Evolutionary conservation across 2,329 filamentous ascomycete genomes (phyloP).

Genomic region (Microsporum canis): DNA sequence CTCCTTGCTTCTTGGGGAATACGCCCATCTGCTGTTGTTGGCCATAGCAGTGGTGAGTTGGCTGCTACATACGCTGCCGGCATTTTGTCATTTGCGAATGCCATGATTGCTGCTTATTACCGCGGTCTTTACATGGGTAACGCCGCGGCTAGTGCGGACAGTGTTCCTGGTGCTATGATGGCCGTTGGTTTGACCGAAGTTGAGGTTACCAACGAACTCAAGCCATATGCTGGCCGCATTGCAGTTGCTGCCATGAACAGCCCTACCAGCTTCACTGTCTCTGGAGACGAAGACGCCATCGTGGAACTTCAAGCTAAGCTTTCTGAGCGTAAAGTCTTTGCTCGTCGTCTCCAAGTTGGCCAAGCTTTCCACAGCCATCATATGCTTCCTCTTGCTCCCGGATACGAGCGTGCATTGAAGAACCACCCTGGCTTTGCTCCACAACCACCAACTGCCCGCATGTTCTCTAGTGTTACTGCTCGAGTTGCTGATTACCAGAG

Average conservation of each 20-base stretch:
- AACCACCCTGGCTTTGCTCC: conserved; percentile 7
- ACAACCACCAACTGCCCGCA: conserved; percentile 4
- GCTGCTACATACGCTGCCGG: conserved; percentile 29
- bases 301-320: conserved; percentile 9
- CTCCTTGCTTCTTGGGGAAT: conserved; percentile 26
- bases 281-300: conserved; percentile 13
- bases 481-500: conserved; percentile 3
- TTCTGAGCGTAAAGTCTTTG: conserved; percentile 6
- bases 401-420: conserved; percentile 8
- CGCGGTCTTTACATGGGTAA: conserved; percentile 8
- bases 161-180: conserved; percentile 9
- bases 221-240: conserved; percentile 7
- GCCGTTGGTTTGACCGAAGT: conserved; percentile 7
- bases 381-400: conserved; percentile 10
- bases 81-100: conserved; percentile 25
- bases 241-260: conserved; percentile 13
- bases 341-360: conserved; percentile 12
- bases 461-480: conserved; percentile 11
- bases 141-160: conserved; percentile 2
- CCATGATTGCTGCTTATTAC: conserved; percentile 19
- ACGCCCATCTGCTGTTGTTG: conserved; percentile 19
- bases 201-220: conserved; percentile 2
- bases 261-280: conserved; percentile 13
- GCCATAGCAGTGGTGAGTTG: conserved; percentile 32
- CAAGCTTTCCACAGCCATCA: conserved; percentile 16